Percentiles rank a stretch among this genome's conserved stretches.
These are phyloP conservation scores for Fusarium euwallaceae DNA, from an alignment of 2,329 filamentous ascomycete genomes.

Conservation along the genomic window DNA sequence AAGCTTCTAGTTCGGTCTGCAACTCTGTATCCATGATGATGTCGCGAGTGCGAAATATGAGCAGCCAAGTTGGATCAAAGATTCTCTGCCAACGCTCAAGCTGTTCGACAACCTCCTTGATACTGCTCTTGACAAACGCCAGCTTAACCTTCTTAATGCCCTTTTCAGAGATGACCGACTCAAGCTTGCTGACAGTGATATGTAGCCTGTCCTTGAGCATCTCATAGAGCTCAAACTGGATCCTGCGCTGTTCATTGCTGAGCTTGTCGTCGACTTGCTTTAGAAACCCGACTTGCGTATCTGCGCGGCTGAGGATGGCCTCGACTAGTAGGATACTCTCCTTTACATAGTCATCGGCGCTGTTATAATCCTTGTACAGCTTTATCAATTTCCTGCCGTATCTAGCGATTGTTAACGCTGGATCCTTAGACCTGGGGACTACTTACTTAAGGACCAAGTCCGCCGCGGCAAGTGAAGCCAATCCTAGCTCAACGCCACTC, in stretches of 20 bases:
- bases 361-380: constrained; percentile 10
- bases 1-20: neutral
- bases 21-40: constrained; percentile 32
- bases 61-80: constrained; percentile 41
- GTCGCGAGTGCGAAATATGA: constrained; percentile 38
- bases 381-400: neutral
- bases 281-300: constrained; percentile 17
- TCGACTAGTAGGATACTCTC: constrained; percentile 16
- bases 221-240: constrained; percentile 20
- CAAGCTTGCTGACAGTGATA: neutral
- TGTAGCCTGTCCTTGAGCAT: constrained; percentile 2
- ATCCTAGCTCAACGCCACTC: neutral
- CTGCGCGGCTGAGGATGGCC: constrained; percentile 1
- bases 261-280: constrained; percentile 5
- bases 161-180: neutral
- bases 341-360: constrained; percentile 3
- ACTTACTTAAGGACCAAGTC: neutral
- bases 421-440: neutral
- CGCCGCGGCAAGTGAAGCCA: constrained; percentile 1
- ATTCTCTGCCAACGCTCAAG: constrained; percentile 43
- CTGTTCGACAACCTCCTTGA: constrained; percentile 35
- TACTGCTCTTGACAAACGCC: constrained; percentile 24
- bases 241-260: constrained; percentile 11
- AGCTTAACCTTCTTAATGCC: constrained; percentile 25
- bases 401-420: neutral